Conservation (phyloP, 1,284 basidiomycete genomes). For the Neotropicomus parvogracilis region DNA sequence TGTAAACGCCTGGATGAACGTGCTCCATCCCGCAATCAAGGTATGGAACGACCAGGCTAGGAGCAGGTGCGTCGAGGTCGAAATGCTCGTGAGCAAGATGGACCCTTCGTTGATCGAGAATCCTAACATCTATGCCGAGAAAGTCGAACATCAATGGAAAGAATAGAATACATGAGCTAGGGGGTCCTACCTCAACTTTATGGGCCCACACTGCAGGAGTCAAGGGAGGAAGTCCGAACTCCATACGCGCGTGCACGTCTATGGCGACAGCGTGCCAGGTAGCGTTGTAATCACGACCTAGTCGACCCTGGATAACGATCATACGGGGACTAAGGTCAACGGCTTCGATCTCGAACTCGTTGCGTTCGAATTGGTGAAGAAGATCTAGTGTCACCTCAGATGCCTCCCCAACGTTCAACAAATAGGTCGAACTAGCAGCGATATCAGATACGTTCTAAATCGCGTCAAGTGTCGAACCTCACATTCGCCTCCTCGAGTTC, state of each 20-base stretch:
- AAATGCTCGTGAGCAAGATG: slow-evolving; percentile 3
- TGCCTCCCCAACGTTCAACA: slow-evolving; percentile 3
- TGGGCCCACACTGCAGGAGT: neutral
- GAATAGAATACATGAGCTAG: neutral
- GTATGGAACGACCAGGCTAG: neutral
- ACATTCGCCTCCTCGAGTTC: no score
- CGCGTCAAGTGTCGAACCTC: no score
- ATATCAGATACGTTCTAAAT: no score
- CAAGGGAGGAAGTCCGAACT: slow-evolving; percentile 3
- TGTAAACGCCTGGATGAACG: neutral
- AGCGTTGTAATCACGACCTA: no score
- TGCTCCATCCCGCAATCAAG: no score
- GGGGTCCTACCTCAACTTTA: neutral
- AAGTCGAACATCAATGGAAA: neutral
- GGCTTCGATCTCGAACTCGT: neutral
- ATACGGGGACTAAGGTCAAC: slow-evolving; percentile 19
- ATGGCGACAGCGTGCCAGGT: slow-evolving; percentile 10
- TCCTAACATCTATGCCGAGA: neutral
- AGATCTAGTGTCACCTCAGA: slow-evolving; percentile 14
- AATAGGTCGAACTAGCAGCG: slow-evolving; percentile 17
- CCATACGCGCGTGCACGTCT: slow-evolving; percentile 16
- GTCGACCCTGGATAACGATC: slow-evolving; percentile 5
- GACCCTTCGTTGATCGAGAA: neutral
- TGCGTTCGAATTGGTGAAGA: slow-evolving; percentile 12
- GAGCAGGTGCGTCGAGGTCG: slow-evolving; percentile 21